Conservation (phyloP, 345 rosid species). For the Dipteronia sinensis region DNA sequence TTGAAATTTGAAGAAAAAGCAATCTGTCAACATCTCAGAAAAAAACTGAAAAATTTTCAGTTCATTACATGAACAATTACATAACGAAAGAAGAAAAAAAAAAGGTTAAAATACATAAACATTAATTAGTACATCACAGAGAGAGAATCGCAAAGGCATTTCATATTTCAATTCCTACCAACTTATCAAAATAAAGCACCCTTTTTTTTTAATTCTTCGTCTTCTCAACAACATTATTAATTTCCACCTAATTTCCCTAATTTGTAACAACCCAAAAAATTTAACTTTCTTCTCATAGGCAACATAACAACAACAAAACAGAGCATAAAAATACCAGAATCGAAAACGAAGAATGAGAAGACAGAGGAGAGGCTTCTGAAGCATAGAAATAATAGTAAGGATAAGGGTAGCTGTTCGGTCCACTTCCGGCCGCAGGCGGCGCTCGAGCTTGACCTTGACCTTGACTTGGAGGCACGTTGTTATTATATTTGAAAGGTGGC, state of each 20-base stretch:
- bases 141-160: too few relatives aligned
- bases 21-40: background rate
- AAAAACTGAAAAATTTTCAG: too few relatives aligned
- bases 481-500: constrained; percentile 42
- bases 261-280: background rate
- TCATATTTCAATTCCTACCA: background rate
- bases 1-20: too few relatives aligned
- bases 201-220: background rate
- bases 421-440: constrained; percentile 33
- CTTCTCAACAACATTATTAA: background rate
- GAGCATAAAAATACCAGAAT: constrained; percentile 7
- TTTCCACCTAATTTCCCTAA: background rate
- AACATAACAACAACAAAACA: constrained; percentile 3
- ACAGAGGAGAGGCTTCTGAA: constrained; percentile 36
- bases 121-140: background rate
- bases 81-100: background rate
- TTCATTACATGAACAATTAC: too few relatives aligned
- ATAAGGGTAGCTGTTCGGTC: constrained; percentile 37
- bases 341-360: constrained; percentile 12
- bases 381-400: constrained; percentile 64
- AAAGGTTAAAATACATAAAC: background rate
- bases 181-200: background rate
- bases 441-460: constrained; percentile 16
- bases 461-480: constrained; percentile 22
- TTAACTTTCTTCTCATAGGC: background rate